A percentile compares a stretch with the other conserved stretches of the same genome.
Evolutionary conservation across 139 green algal genomes (phyloP).

Genomic region (Tetradesmus lagerheimii): DNA sequence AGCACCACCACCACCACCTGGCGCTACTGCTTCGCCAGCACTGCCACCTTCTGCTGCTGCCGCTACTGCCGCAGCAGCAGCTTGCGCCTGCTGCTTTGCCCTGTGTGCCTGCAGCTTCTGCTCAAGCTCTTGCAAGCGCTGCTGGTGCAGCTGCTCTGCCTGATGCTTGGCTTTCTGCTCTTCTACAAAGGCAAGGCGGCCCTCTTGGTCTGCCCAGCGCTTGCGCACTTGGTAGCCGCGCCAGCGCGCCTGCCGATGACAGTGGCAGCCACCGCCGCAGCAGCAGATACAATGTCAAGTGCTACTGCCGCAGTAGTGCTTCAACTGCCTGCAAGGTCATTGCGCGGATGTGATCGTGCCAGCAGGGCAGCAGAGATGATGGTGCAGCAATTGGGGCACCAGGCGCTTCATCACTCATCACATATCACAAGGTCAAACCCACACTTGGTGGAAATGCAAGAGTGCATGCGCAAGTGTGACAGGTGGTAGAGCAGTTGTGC

Average conservation of each 20-base stretch:
- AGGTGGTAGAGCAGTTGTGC: too few relatives aligned
- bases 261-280: conserved; percentile 13
- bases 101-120: conserved; percentile 17
- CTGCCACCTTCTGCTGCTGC: conserved; percentile 3
- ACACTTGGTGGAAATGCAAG: too few relatives aligned
- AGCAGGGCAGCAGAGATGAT: too few relatives aligned
- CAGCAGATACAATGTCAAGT: background rate
- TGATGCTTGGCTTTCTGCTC: background rate
- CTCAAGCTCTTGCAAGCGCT: conserved; percentile 12
- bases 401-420: too few relatives aligned
- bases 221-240: conserved; percentile 26
- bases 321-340: too few relatives aligned
- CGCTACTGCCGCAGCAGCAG: conserved; percentile 14
- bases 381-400: too few relatives aligned
- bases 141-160: background rate
- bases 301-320: too few relatives aligned
- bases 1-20: background rate
- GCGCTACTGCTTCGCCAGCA: background rate
- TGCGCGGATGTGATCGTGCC: too few relatives aligned
- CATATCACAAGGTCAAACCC: too few relatives aligned
- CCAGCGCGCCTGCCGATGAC: conserved; percentile 5
- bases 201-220: conserved; percentile 17
- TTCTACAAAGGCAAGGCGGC: conserved; percentile 10
- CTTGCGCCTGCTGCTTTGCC: conserved; percentile 12
- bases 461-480: too few relatives aligned